phyloP scores from a whole-genome alignment of 306 rosid genomes.

The Mimosa pudica region DNA sequence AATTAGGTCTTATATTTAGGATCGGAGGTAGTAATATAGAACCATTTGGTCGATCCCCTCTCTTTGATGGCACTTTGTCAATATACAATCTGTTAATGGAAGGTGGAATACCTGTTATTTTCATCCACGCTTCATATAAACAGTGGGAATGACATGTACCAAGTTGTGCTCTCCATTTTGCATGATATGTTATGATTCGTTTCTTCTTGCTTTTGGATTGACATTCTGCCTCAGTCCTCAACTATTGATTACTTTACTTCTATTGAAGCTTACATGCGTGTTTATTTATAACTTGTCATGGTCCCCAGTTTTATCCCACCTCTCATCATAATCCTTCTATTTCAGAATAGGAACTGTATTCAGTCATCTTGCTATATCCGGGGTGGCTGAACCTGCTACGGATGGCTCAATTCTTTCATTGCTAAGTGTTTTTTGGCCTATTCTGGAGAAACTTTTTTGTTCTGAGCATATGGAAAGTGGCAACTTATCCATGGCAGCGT shows the following conservation, averaged over 20 bases:
- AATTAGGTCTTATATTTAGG: too few species aligned
- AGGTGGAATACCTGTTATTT: slow-evolving; percentile 21
- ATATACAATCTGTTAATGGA: slow-evolving; percentile 17
- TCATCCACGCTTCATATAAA: slow-evolving; percentile 7
- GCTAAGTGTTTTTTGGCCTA: slow-evolving; percentile 85
- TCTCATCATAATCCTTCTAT: slow-evolving; percentile 31
- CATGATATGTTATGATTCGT: not conserved
- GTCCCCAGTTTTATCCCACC: slow-evolving; percentile 20
- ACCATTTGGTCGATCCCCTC: slow-evolving; percentile 24
- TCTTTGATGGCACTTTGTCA: not conserved
- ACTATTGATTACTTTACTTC: slow-evolving; percentile 15
- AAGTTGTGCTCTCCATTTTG: slow-evolving; percentile 13
- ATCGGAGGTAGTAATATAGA: not conserved
- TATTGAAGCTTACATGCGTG: slow-evolving; percentile 11
- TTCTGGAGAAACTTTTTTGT: slow-evolving; percentile 76
- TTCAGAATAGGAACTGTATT: slow-evolving; percentile 94
- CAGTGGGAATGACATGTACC: slow-evolving; percentile 13
- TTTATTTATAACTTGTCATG: slow-evolving; percentile 2
- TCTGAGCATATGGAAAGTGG: slow-evolving; percentile 93
- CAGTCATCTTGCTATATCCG: slow-evolving; percentile 67
- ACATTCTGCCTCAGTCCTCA: slow-evolving; percentile 2
- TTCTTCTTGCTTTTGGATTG: slow-evolving; percentile 20
- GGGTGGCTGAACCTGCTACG: slow-evolving; percentile 54
- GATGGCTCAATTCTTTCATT: slow-evolving; percentile 80
- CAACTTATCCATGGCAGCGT: slow-evolving; percentile 81